Evolutionary conservation across 2,329 filamentous ascomycete species (phyloP), one percentile per base, ranked within the genome.

Genomic region (Paramyrothecium sp.): DNA sequence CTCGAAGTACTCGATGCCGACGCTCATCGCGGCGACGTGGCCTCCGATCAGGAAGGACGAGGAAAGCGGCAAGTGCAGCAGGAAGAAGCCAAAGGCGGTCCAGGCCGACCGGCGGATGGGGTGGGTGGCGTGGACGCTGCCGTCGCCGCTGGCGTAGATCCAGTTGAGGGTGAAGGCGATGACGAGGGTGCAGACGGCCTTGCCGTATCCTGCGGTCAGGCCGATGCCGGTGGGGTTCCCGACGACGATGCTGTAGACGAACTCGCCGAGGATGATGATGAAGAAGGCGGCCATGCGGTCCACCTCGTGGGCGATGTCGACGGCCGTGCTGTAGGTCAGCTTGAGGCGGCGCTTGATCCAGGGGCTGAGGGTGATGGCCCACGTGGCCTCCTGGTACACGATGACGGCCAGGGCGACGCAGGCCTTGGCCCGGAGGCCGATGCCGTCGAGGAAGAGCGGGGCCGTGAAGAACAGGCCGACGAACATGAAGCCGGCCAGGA

Each of bases 261-360:
- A 81, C 58, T 81, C 79, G 54, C 77, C 79, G 0, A 81, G 73
- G n/a, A 78, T 78, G 56, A 81, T 80, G 59, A 81, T 81, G 64
- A 78, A 80, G 59, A 81, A 81, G 16, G 78, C 78, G 0, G 77
- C 77, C 66, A 80, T 78, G 11, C 79, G 75, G 59, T 81, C 79
- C 34, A 80, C 71, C 60, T 81, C 78, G 58, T 81, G 79, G 12
- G 74, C 71, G 54, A 81, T 78, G 56, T 81, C 78, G 3, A 80
- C 77, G 0, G 79, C 79, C 0, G 78, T 80, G 56, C 76, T 76
- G 58, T 78, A 81, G 10, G 71, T 73, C 17, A 78, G 69, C 34
- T 71, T 71, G 21, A 80, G 67, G 34, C 74, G 64, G 23, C 63
- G 66, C 67, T 80, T 80, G 21, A 78, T 75, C 61, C 71, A 72